Percentiles rank a stretch among this genome's conserved stretches.
These are phyloP conservation scores for Diaporthe nobilis DNA, from an alignment of 2,329 filamentous ascomycete genomes.

Conservation along the genomic window DNA sequence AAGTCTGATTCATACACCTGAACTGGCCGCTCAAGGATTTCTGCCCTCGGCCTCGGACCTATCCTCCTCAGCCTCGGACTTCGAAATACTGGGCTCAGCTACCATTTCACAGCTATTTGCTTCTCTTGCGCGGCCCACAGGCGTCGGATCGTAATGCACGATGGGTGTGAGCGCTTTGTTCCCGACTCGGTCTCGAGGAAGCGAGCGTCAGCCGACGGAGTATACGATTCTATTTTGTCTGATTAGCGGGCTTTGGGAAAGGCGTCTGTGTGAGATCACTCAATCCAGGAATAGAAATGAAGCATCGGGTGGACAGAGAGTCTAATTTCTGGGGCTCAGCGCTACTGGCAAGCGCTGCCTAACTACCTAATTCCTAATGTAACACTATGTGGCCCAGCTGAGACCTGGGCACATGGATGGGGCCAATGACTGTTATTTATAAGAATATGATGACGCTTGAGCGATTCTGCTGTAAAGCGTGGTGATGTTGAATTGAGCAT, in stretches of 20 bases:
- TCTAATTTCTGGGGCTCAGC: background rate
- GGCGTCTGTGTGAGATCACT: background rate
- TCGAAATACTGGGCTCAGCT: background rate
- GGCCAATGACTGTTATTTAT: too few species aligned
- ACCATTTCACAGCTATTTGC: background rate
- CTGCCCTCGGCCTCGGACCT: constrained; percentile 3
- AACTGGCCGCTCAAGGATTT: background rate
- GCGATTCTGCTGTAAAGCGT: too few species aligned
- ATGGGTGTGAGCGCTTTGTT: background rate
- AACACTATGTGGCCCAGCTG: too few species aligned
- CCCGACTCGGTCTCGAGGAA: background rate
- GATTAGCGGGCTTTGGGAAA: background rate
- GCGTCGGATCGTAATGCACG: background rate
- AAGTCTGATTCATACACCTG: background rate
- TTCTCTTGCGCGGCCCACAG: background rate
- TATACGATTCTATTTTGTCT: background rate
- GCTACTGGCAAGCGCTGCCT: background rate
- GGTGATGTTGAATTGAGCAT: too few species aligned
- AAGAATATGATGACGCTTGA: too few species aligned
- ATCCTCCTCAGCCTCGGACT: background rate
- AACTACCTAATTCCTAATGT: background rate
- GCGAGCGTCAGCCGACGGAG: background rate
- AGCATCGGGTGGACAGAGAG: background rate
- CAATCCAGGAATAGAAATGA: background rate
- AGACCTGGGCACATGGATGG: too few species aligned